Evolutionary conservation across 2,329 filamentous ascomycete species (phyloP).

Genomic region (Neopestalotiopsis clavispora): DNA sequence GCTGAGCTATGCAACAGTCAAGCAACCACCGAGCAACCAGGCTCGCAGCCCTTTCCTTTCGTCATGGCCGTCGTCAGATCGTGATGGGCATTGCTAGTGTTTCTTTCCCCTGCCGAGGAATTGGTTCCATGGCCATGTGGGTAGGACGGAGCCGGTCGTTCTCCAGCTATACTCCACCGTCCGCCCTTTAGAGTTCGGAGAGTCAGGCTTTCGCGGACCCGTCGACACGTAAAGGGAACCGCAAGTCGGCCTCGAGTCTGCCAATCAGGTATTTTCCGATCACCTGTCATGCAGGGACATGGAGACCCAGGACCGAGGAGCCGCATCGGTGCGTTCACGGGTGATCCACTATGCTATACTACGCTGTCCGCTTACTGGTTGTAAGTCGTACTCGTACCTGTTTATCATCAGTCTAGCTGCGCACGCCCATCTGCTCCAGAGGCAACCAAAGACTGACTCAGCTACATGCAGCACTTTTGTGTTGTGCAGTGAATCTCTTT

Average conservation of each 20-base stretch:
- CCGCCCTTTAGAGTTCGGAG: not conserved
- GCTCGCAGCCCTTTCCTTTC: not conserved
- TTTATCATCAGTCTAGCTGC: not conserved
- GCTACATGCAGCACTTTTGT: not conserved
- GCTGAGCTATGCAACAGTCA: not conserved
- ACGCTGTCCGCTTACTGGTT: not conserved
- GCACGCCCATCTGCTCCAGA: not conserved
- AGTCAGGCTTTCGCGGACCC: constrained; percentile 3
- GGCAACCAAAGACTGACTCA: not conserved
- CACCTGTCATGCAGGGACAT: constrained; percentile 10
- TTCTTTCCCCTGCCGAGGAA: not conserved
- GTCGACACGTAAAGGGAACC: constrained; percentile 6
- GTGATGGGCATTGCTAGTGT: constrained; percentile 4
- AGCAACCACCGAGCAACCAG: not conserved
- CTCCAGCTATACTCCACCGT: constrained; percentile 5
- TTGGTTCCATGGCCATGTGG: constrained; percentile 5
- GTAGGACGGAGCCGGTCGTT: not conserved
- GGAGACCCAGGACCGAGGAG: not conserved
- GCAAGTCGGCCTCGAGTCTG: not conserved
- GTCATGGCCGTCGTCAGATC: constrained; percentile 8
- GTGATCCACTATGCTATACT: not conserved
- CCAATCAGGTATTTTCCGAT: constrained; percentile 8
- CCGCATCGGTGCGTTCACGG: constrained; percentile 1
- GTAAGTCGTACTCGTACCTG: not conserved
- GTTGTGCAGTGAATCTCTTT: no score